These are phyloP conservation scores for Arabis alpina DNA, from an alignment of 345 rosid genomes.

Conservation along the genomic window DNA sequence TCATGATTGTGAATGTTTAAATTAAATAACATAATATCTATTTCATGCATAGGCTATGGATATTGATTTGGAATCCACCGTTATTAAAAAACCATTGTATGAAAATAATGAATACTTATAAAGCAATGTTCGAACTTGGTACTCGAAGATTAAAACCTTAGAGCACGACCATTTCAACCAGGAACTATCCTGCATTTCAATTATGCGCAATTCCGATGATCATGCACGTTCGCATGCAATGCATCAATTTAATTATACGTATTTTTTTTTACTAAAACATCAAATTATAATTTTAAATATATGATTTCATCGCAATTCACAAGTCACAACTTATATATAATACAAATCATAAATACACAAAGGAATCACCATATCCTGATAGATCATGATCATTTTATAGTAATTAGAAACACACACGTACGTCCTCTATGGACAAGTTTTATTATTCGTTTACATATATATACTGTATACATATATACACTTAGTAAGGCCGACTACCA, in stretches of 20 bases:
- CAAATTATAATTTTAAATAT: not conserved
- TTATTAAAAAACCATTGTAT: no score
- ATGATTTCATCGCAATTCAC: conserved; percentile 9
- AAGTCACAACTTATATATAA: not conserved
- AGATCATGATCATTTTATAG: conserved; percentile 30
- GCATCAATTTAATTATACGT: not conserved
- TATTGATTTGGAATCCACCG: no score
- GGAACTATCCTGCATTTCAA: no score
- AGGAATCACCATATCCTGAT: conserved; percentile 27
- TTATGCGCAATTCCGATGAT: no score
- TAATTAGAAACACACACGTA: conserved; percentile 11
- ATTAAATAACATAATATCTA: no score
- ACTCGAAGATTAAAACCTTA: no score
- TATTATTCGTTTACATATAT: conserved; percentile 15
- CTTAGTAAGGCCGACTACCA: conserved; percentile 50
- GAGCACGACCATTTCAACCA: no score
- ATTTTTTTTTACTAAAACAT: not conserved
- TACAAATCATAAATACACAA: conserved; percentile 8
- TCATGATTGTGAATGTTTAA: no score
- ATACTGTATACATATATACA: not conserved
- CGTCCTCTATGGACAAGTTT: conserved; percentile 37
- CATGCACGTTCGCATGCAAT: conserved; percentile 9
- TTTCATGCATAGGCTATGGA: no score
- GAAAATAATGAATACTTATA: no score
- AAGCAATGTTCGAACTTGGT: no score